Base-by-base conservation (phyloP, 331 rosid species). In the Phaseolus coccineus region DNA sequence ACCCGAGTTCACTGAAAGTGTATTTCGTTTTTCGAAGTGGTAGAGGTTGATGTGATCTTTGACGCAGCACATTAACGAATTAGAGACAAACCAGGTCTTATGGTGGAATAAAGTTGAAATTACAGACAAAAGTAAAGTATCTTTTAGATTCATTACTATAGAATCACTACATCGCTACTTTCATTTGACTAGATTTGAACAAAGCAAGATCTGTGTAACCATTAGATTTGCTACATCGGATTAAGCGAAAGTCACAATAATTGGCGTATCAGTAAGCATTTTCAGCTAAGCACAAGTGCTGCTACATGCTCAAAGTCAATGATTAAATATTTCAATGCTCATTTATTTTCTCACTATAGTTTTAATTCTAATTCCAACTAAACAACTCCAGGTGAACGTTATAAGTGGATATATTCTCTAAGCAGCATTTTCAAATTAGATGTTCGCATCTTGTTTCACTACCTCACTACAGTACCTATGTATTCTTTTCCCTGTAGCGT, bases 1-100 rank as follows among this genome's bases (percentile, higher is more conserved):
- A 65, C 77, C 73, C 65, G 25, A 81, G 61, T 31, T 46, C 28
- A 55, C 25, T 50, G 35, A 76, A 76, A 56, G 82, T 79, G 55
- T 83, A 61, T 79, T 73, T 66, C 76, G 68, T 37, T 62, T 69
- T 47, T 75, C 28, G 74, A 19, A 69, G 73, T 53, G 77, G 77
- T 40, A 57, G 82, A 64, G 72, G 8, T 76, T 76, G 85, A 83
- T 71, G 84, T 83, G 89, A 82, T 79, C 61, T 82, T 82, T 85
- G 86, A 71, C 86, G 67, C 69, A 5, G 61, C 83, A 76, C 89
- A 33, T 52, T 67, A 71, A 64, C 80, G 62, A 74, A 82, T 59
- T 72, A 64, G 66, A 82, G 80, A 61, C 80, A 51, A 70, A 65
- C 67, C 80, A 7, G 73, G 67, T 62, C 65, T 65, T 56, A 82